Conservation (phyloP, 2,329 filamentous ascomycete species). For the Epichloe baconii region DNA sequence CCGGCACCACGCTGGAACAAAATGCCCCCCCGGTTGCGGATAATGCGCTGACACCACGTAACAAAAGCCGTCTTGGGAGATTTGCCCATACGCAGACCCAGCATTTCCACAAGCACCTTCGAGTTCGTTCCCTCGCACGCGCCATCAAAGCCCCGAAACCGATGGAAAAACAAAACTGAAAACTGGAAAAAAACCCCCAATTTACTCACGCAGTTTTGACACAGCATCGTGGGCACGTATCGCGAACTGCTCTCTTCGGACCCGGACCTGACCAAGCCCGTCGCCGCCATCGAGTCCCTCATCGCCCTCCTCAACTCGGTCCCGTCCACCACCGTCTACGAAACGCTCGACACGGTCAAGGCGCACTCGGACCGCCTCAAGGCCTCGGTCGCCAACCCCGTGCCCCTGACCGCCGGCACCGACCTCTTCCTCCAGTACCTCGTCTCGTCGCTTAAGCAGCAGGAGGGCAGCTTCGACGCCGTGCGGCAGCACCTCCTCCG, state of each 20-base stretch:
- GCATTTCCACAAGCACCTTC: constrained; percentile 12
- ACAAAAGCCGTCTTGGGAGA: constrained; percentile 2
- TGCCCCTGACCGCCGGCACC: constrained; percentile 84
- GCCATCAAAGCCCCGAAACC: background rate
- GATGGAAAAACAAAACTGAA: background rate
- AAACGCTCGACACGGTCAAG: constrained; percentile 79
- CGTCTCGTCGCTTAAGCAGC: constrained; percentile 56
- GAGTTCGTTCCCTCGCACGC: background rate
- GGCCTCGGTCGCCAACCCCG: constrained; percentile 68
- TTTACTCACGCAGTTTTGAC: background rate
- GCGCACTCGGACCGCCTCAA: constrained; percentile 68
- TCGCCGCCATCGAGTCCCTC: constrained; percentile 85
- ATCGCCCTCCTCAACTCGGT: constrained; percentile 74
- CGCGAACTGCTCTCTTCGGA: constrained; percentile 47
- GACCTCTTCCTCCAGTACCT: constrained; percentile 94
- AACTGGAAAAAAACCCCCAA: background rate
- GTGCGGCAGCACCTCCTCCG: constrained; percentile 72
- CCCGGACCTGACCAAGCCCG: constrained; percentile 82
- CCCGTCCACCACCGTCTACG: constrained; percentile 75
- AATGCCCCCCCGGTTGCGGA: background rate
- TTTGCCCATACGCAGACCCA: constrained; percentile 4
- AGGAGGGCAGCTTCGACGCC: constrained; percentile 52
- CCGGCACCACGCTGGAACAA: no score
- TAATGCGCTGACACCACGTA: background rate
- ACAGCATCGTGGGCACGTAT: constrained; percentile 45